Conservation (phyloP, 139 green algal genomes). For the Penium margaritaceum region DNA sequence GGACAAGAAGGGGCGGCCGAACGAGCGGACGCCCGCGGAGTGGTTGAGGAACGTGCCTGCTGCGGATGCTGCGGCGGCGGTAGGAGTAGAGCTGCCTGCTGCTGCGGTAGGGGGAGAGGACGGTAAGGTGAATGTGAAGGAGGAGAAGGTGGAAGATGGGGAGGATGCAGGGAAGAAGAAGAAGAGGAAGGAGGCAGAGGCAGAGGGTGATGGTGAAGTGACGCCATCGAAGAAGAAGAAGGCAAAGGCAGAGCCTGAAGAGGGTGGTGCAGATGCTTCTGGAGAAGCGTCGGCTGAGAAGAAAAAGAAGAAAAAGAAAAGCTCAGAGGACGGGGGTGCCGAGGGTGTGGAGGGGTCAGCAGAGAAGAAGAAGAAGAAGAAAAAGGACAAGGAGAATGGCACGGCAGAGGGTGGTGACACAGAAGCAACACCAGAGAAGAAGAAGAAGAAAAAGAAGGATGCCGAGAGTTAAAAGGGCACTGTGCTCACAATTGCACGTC, state of each 20-base stretch:
- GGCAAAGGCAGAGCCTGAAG: constrained; percentile 9
- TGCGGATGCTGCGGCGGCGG: constrained; percentile 41
- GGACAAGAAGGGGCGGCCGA: constrained; percentile 91
- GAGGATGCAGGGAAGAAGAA: constrained; percentile 27
- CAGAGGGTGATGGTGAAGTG: constrained; percentile 37
- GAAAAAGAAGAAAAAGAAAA: constrained; percentile 52
- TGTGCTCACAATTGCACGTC: no score
- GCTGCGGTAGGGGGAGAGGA: not conserved
- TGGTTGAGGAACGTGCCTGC: constrained; percentile 72
- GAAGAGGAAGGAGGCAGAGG: constrained; percentile 10
- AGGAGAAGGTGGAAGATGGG: constrained; percentile 22
- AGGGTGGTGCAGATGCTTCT: not conserved
- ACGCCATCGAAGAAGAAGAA: constrained; percentile 32
- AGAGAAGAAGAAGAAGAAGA: constrained; percentile 56
- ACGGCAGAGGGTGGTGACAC: constrained; percentile 9
- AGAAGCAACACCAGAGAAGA: constrained; percentile 17
- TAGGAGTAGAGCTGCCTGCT: constrained; percentile 9
- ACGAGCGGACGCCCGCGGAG: constrained; percentile 86
- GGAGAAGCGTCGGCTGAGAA: constrained; percentile 38
- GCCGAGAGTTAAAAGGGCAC: no score
- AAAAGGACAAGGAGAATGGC: constrained; percentile 47
- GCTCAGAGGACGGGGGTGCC: not conserved
- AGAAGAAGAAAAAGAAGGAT: constrained; percentile 27
- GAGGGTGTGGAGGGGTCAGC: not conserved
- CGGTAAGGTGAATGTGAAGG: not conserved